phyloP scores from a whole-genome alignment of 176 grass and related monocot genomes.

The Juncus effusus region DNA sequence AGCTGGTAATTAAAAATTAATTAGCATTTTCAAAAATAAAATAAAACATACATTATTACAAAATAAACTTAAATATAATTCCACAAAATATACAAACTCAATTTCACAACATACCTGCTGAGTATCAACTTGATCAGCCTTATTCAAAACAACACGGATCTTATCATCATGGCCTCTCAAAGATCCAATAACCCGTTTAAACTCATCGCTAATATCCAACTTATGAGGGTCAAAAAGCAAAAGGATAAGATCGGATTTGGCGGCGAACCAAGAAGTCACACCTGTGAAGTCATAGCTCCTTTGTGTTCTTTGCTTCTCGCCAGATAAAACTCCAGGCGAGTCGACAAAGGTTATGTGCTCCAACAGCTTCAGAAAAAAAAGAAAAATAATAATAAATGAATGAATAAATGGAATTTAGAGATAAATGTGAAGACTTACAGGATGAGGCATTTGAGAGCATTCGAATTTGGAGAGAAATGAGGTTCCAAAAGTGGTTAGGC shows the following conservation, averaged over 20 bases:
- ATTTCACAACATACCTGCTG: constrained; percentile 52
- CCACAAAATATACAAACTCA: not conserved
- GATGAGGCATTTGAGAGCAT: constrained; percentile 98
- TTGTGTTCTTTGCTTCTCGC: constrained; percentile 85
- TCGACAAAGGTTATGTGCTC: constrained; percentile 96
- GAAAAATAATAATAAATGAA: not conserved
- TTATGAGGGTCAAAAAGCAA: constrained; percentile 93
- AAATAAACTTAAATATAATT: constrained; percentile 13
- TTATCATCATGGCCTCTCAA: constrained; percentile 90
- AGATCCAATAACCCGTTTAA: constrained; percentile 80
- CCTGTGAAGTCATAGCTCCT: constrained; percentile 88
- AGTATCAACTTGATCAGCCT: constrained; percentile 91
- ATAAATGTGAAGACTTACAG: constrained; percentile 48
- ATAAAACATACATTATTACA: not conserved
- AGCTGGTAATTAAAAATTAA: constrained; percentile 46
- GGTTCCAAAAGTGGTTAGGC: constrained; percentile 89
- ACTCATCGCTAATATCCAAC: constrained; percentile 88
- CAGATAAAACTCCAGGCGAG: constrained; percentile 90
- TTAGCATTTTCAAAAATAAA: not conserved
- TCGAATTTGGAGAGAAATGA: constrained; percentile 99
- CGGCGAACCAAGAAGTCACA: constrained; percentile 86
- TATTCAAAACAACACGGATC: constrained; percentile 90
- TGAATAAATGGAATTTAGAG: not conserved
- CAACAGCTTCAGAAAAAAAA: constrained; percentile 52
- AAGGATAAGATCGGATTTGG: constrained; percentile 93